phyloP scores from a whole-genome alignment of 2,329 filamentous ascomycete species.

The Penicillium nordicum region DNA sequence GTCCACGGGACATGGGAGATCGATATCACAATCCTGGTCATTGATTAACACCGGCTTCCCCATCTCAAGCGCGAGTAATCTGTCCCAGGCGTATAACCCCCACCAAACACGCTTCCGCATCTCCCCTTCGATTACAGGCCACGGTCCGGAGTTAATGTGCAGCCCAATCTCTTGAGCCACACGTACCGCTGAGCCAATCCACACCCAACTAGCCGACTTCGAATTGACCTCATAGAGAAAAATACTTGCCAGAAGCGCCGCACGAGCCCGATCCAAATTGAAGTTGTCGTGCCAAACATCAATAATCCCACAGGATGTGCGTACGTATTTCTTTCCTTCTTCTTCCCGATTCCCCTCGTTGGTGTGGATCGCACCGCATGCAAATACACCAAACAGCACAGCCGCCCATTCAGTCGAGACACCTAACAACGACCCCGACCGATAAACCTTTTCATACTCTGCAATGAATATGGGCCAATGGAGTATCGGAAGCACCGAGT shows the following conservation, averaged over 20 bases:
- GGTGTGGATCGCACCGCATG: slow-evolving; percentile 74
- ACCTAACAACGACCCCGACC: slow-evolving; percentile 57
- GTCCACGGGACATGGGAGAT: slow-evolving; percentile 73
- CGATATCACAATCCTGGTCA: slow-evolving; percentile 82
- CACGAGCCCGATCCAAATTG: slow-evolving; percentile 70
- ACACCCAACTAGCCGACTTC: slow-evolving; percentile 79
- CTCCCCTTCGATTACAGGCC: slow-evolving; percentile 74
- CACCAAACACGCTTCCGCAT: slow-evolving; percentile 90
- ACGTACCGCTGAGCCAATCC: slow-evolving; percentile 75
- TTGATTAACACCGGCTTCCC: slow-evolving; percentile 78
- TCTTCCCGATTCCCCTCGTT: slow-evolving; percentile 54
- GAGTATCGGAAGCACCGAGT: slow-evolving; percentile 77
- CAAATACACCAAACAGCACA: slow-evolving; percentile 77
- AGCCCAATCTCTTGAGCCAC: slow-evolving; percentile 81
- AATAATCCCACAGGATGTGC: slow-evolving; percentile 65
- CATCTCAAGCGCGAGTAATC: slow-evolving; percentile 72
- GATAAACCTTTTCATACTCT: slow-evolving; percentile 74
- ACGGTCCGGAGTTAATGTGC: slow-evolving; percentile 69
- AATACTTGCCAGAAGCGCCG: slow-evolving; percentile 69
- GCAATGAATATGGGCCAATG: slow-evolving; percentile 82
- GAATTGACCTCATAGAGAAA: slow-evolving; percentile 83
- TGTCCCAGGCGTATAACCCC: slow-evolving; percentile 86
- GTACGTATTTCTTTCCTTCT: slow-evolving; percentile 65
- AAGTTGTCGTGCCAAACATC: slow-evolving; percentile 81
- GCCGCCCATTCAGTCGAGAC: slow-evolving; percentile 69